Evolutionary conservation across 306 rosid genomes (phyloP).

Genomic region (Fragaria ananassa): DNA sequence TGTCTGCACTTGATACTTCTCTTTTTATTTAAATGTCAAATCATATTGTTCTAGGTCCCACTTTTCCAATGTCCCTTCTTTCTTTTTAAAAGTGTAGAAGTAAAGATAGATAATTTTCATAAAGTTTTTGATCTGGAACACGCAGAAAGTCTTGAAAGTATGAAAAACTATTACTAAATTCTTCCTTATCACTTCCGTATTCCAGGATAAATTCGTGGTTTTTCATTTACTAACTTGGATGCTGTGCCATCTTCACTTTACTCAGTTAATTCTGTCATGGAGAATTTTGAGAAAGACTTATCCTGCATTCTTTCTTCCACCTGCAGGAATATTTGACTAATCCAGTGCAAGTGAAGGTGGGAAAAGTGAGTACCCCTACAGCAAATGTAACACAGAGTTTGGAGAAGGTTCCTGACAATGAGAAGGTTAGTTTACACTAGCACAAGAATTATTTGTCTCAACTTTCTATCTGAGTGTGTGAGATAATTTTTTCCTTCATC

Average conservation of each 20-base stretch:
- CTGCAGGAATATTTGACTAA: slow-evolving; percentile 72
- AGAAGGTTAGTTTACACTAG: slow-evolving; percentile 49
- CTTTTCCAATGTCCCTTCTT: not conserved
- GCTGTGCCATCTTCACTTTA: not conserved
- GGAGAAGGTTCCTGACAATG: slow-evolving; percentile 69
- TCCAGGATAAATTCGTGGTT: not conserved
- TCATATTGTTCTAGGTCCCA: not conserved
- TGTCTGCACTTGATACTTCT: not conserved
- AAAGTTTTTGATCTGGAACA: not conserved
- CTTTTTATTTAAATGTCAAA: not conserved
- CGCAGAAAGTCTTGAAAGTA: not conserved
- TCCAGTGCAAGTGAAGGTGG: slow-evolving; percentile 81
- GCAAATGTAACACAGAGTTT: slow-evolving; percentile 77
- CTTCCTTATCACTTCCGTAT: not conserved
- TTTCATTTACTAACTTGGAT: not conserved
- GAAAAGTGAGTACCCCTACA: slow-evolving; percentile 90
- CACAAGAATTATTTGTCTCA: not conserved
- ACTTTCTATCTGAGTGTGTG: not conserved
- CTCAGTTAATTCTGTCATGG: not conserved
- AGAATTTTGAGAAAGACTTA: not conserved
- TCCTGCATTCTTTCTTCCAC: not conserved
- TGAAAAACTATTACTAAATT: not conserved
- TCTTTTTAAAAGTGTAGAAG: not conserved
- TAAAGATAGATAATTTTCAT: not conserved
- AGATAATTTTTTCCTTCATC: not conserved